These are phyloP conservation scores for Rhizopus delemar DNA, from an alignment of 371 early-diverging fungal genomes.

Conservation along the genomic window DNA sequence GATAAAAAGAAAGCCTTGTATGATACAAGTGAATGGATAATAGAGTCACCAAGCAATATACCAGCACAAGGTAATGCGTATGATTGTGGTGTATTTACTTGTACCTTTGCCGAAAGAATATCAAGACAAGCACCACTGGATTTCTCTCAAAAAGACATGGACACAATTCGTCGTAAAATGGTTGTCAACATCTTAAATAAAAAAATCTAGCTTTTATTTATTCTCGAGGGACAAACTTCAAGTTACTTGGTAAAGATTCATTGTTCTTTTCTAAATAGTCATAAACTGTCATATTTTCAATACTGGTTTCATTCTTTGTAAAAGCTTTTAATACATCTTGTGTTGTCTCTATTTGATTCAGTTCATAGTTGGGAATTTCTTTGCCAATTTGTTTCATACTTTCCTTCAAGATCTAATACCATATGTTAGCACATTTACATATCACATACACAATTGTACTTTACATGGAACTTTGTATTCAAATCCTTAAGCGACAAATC, in stretches of 20 bases:
- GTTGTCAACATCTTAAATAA: slow-evolving; percentile 69
- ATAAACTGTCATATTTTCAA: slow-evolving; percentile 11
- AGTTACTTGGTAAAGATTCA: slow-evolving; percentile 22
- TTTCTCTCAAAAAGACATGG: slow-evolving; percentile 79
- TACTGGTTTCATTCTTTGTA: slow-evolving; percentile 10
- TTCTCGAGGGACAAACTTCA: slow-evolving; percentile 18
- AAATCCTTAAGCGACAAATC: slow-evolving; percentile 20
- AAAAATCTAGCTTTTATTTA: slow-evolving; percentile 11
- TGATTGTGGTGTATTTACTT: slow-evolving; percentile 98
- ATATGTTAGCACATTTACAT: neutral
- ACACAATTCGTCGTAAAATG: slow-evolving; percentile 70
- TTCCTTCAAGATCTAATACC: slow-evolving; percentile 39
- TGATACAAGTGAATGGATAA: slow-evolving; percentile 70
- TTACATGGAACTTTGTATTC: slow-evolving; percentile 43
- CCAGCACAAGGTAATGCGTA: slow-evolving; percentile 88
- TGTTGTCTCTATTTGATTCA: slow-evolving; percentile 37
- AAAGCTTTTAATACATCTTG: slow-evolving; percentile 35
- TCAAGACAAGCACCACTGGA: slow-evolving; percentile 61
- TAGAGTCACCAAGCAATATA: slow-evolving; percentile 69
- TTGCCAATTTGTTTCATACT: slow-evolving; percentile 44
- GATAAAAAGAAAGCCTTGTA: slow-evolving; percentile 71
- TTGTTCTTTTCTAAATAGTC: slow-evolving; percentile 22
- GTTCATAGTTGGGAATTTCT: slow-evolving; percentile 41
- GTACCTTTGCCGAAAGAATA: slow-evolving; percentile 82
- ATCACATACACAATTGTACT: neutral